Percentiles rank a stretch among this genome's conserved stretches.
phyloP scores from a whole-genome alignment of 2,329 filamentous ascomycete genomes.

The Scopulariopsis brevicaulis region DNA sequence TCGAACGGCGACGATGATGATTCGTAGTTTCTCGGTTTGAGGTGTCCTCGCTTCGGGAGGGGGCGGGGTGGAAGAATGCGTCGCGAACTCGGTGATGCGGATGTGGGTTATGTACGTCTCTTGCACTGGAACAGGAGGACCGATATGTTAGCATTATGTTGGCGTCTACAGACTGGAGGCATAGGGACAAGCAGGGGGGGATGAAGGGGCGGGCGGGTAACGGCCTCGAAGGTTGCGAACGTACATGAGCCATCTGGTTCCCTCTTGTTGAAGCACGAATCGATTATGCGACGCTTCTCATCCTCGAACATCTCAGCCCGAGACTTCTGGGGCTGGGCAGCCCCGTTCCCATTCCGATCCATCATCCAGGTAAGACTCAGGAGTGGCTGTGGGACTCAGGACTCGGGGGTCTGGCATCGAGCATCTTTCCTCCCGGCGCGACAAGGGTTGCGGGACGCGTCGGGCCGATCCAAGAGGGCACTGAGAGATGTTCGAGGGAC shows the following conservation, averaged over 20 bases:
- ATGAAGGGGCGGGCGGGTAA: not conserved
- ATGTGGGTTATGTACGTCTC: constrained; percentile 99
- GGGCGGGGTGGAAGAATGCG: constrained; percentile 72
- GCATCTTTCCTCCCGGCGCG: constrained; percentile 1
- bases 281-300: constrained; percentile 87
- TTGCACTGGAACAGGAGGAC: constrained; percentile 37
- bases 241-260: constrained; percentile 77
- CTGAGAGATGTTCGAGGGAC: not conserved
- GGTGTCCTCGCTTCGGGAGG: constrained; percentile 62
- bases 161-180: constrained; percentile 2
- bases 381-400: not conserved
- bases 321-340: not conserved
- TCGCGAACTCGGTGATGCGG: constrained; percentile 75
- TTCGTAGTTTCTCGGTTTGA: constrained; percentile 72
- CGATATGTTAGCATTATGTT: constrained; percentile 4
- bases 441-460: not conserved
- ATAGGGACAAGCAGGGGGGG: not conserved
- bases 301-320: constrained; percentile 84
- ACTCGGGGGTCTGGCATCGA: not conserved
- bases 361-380: not conserved
- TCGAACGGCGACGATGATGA: constrained; percentile 88
- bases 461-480: not conserved
- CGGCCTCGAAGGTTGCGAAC: constrained; percentile 20
- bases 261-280: constrained; percentile 86
- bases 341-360: constrained; percentile 5